A percentile compares a stretch with the other conserved stretches of the same genome.
phyloP scores from a whole-genome alignment of 2,329 filamentous ascomycete genomes.

The Passalora sequoiae region DNA sequence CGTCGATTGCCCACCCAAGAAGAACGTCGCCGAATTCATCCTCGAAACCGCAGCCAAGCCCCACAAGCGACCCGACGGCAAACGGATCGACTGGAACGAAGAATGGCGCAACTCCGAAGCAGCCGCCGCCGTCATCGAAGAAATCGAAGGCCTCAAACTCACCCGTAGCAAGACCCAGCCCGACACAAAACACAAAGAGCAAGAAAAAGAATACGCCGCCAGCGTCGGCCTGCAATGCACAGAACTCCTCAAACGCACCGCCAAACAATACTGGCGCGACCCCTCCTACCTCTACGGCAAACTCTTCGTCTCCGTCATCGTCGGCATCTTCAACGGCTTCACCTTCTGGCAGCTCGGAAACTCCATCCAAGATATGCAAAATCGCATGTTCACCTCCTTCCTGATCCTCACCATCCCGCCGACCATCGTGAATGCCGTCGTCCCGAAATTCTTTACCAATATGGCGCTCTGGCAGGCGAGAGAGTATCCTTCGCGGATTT shows the following conservation, averaged over 20 bases:
- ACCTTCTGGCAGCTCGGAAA: conserved; percentile 68
- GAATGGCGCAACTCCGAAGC: conserved; percentile 66
- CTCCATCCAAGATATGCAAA: conserved; percentile 64
- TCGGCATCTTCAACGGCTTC: conserved; percentile 74
- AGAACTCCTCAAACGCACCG: conserved; percentile 64
- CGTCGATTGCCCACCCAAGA: conserved; percentile 59
- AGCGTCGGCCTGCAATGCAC: conserved; percentile 58
- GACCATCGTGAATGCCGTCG: conserved; percentile 65
- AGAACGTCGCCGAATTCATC: conserved; percentile 63
- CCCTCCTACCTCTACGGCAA: conserved; percentile 73
- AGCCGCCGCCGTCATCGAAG: conserved; percentile 53
- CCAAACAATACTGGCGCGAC: conserved; percentile 62
- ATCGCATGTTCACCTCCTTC: conserved; percentile 70
- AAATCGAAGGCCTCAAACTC: conserved; percentile 61
- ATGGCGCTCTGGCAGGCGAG: conserved; percentile 67
- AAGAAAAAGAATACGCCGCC: conserved; percentile 55
- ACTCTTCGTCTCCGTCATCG: conserved; percentile 64
- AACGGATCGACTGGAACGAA: conserved; percentile 64
- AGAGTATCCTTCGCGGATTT: conserved; percentile 69
- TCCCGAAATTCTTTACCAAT: conserved; percentile 74
- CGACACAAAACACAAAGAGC: conserved; percentile 36
- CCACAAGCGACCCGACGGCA: conserved; percentile 49
- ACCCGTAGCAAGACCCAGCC: conserved; percentile 48
- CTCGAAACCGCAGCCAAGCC: conserved; percentile 60
- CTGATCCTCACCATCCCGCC: conserved; percentile 57